A percentile compares a stretch with the other conserved stretches of the same genome.
Conservation (phyloP, 345 rosid species). For the Hibiscus tridactylites region DNA sequence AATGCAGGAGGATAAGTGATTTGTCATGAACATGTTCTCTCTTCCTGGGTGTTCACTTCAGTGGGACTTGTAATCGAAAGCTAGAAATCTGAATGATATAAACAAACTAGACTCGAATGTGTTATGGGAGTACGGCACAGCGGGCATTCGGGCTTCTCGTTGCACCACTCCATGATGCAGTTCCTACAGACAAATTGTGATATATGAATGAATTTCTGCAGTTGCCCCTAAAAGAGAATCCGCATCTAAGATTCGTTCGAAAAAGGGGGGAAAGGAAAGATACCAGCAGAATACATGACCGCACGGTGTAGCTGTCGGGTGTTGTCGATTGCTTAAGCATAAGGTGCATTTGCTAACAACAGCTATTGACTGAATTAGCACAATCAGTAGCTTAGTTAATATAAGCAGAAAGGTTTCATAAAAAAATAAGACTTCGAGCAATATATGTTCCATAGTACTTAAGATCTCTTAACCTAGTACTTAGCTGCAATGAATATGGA, state of each 20-base stretch:
- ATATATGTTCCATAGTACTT: not conserved
- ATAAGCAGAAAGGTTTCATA: not conserved
- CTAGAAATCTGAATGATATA: constrained; percentile 84
- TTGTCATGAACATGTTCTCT: not conserved
- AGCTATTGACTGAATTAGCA: not conserved
- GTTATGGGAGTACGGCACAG: constrained; percentile 82
- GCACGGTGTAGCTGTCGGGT: not conserved
- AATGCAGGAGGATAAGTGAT: not conserved
- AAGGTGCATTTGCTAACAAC: not conserved
- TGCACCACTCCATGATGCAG: constrained; percentile 98
- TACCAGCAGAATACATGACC: constrained; percentile 4
- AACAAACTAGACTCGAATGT: not conserved
- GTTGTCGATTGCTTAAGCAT: not conserved
- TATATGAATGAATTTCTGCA: not conserved
- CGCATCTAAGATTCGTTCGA: not conserved
- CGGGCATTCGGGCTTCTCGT: constrained; percentile 95
- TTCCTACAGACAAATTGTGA: constrained; percentile 37
- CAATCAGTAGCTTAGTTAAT: not conserved
- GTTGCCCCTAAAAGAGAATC: not conserved
- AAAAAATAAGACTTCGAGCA: too few relatives aligned
- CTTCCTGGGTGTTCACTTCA: not conserved
- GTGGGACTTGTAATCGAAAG: not conserved
- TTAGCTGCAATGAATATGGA: not conserved
- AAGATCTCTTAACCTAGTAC: not conserved
- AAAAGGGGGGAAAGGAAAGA: not conserved